Conservation (phyloP, 2,329 filamentous ascomycete genomes). For the Alternaria infectoria region DNA sequence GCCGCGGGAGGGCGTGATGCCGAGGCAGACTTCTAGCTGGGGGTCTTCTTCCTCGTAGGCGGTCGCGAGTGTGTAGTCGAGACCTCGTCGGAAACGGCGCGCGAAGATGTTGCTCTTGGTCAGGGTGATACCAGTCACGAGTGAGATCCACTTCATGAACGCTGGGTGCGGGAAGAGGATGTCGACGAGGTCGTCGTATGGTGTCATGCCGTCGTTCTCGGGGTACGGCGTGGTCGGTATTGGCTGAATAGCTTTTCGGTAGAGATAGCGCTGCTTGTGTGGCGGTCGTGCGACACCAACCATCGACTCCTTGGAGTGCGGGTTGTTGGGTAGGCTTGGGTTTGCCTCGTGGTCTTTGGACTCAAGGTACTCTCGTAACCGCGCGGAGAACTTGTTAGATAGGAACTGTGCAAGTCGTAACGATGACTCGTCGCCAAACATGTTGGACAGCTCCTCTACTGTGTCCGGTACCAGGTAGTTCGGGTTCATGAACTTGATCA, state of each 20-base stretch:
- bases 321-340: conserved; percentile 52
- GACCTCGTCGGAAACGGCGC: conserved; percentile 82
- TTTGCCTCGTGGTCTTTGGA: conserved; percentile 52
- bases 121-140: conserved; percentile 78
- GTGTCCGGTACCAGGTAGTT: conserved; percentile 93
- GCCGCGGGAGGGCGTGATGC: conserved; percentile 81
- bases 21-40: conserved; percentile 84
- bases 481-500: conserved; percentile 88
- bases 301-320: conserved; percentile 41
- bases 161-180: conserved; percentile 81
- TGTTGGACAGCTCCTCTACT: conserved; percentile 77
- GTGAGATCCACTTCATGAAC: conserved; percentile 88
- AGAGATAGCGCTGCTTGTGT: conserved; percentile 94
- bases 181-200: conserved; percentile 77
- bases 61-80: conserved; percentile 92
- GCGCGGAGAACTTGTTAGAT: conserved; percentile 75
- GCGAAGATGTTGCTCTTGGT: conserved; percentile 79
- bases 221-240: conserved; percentile 43
- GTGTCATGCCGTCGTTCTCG: conserved; percentile 42
- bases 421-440: conserved; percentile 82
- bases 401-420: conserved; percentile 83
- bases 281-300: conserved; percentile 78
- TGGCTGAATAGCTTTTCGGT: conserved; percentile 65
- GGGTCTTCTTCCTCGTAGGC: conserved; percentile 75
- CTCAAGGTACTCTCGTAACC: conserved; percentile 74